Evolutionary conservation across 768 basidiomycete species (phyloP).

Genomic region (Pholiota microspora): DNA sequence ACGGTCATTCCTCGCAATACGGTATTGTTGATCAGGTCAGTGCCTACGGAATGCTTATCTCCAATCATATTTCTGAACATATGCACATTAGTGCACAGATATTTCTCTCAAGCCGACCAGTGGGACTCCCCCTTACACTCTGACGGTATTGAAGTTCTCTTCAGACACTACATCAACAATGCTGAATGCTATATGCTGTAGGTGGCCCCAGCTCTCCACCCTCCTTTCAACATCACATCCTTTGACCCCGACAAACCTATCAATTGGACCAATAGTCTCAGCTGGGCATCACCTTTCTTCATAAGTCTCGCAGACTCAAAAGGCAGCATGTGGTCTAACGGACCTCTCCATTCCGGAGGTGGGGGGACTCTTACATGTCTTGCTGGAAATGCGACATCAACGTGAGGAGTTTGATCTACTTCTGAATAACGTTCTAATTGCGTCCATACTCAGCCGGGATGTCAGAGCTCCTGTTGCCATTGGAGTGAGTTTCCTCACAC

Average conservation of each 20-base stretch:
- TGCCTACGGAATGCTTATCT: not conserved
- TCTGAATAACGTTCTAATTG: not conserved
- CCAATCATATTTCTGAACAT: not conserved
- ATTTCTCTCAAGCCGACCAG: conserved; percentile 51
- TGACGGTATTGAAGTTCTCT: conserved; percentile 41
- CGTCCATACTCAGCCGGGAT: not conserved
- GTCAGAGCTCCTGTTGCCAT: conserved; percentile 1
- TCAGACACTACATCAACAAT: not conserved
- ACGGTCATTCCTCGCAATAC: conserved; percentile 53
- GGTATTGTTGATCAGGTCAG: conserved; percentile 56
- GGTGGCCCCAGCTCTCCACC: conserved; percentile 62
- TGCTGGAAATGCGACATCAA: conserved; percentile 21
- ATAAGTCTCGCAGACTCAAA: conserved; percentile 50
- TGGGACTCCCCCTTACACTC: conserved; percentile 57
- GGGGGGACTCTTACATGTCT: conserved; percentile 43
- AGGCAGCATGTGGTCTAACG: conserved; percentile 54
- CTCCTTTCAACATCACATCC: conserved; percentile 56
- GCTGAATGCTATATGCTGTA: conserved; percentile 18
- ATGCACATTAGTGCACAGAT: conserved; percentile 50
- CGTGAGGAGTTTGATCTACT: conserved; percentile 12
- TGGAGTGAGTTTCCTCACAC: conserved; percentile 1
- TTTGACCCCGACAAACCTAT: conserved; percentile 35
- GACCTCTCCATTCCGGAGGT: conserved; percentile 56
- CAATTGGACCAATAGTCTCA: conserved; percentile 57
- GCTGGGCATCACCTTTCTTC: conserved; percentile 55